Evolutionary conservation across 2,329 filamentous ascomycete species (phyloP), one percentile per base, ranked within the genome.

Genomic region (Zasmidium citrigriseum): DNA sequence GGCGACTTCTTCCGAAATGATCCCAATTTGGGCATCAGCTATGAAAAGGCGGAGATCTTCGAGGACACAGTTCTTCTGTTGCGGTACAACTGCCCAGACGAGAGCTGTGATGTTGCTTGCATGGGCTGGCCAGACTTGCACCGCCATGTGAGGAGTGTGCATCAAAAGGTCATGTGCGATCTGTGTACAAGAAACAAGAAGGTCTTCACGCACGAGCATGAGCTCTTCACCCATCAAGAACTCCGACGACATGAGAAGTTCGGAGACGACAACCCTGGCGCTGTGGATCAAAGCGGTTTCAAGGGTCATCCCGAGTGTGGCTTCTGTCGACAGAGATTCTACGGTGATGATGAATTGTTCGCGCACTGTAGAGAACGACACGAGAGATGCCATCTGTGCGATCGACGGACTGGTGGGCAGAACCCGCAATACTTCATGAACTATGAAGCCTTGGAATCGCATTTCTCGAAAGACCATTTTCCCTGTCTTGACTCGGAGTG

Each of bases 141-240:
- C 73, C 82, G 87, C 45, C 89, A 99, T 80, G 93, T 97, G 57
- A 89, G 89, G 71, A 85, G 81, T 53, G 84, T 83, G 58, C 95
- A 99, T 78, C 83, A 88, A 64, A 96, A 93, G 77, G 88, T 90
- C 72, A 93, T 96, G 88, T 96, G 86, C 75, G 91, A 96, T 74
- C 81, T 96, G 11, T 97, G 93, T 76, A 90, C 93, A 5, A 82
- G 92, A 60, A 93, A 97, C 79, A 99, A 99, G 77, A 97, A 96
- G 72, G 92, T 97, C 29, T 99, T 99, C 68, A 97, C 95, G 1
- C 95, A 99, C 76, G 95, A 99, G 76, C 95, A 99, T 72, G 91
- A 96, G 63, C 82, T 99, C 1, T 98, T 97, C 73, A 89, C 90
- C 0, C 83, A 86, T 61, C 84, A 87, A 63, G 91, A 93, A 66